These are phyloP conservation scores for Xylogone sp. DNA, from an alignment of 2,329 filamentous ascomycete genomes.

Conservation along the genomic window DNA sequence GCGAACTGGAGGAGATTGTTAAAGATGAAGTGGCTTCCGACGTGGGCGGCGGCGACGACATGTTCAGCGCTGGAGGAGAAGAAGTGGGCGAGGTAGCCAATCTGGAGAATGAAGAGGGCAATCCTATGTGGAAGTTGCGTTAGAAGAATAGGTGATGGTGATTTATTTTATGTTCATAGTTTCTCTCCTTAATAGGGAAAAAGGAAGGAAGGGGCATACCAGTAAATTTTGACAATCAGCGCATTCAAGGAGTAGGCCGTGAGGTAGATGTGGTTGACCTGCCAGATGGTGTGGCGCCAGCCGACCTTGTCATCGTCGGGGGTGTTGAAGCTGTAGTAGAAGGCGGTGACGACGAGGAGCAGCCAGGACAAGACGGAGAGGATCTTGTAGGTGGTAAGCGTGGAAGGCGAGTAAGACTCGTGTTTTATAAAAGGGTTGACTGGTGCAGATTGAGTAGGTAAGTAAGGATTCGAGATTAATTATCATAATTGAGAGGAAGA, in stretches of 20 bases:
- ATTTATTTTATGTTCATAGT: too few relatives aligned
- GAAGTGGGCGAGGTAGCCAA: conserved; percentile 71
- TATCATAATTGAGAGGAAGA: too few relatives aligned
- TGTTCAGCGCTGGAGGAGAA: conserved; percentile 63
- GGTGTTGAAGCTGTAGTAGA: conserved; percentile 68
- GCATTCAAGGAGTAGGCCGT: conserved; percentile 76
- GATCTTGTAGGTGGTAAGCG: conserved; percentile 71
- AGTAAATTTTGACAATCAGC: conserved; percentile 67
- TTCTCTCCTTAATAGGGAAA: too few relatives aligned
- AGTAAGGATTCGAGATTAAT: too few relatives aligned
- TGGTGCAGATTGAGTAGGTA: too few relatives aligned
- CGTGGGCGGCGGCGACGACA: conserved; percentile 67
- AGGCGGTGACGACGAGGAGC: conserved; percentile 64
- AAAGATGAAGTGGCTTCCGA: conserved; percentile 79
- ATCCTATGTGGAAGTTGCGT: conserved; percentile 45
- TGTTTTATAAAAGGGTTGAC: conserved; percentile 75
- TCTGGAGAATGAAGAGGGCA: conserved; percentile 69
- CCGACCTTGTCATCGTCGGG: conserved; percentile 57
- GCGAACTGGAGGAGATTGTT: conserved; percentile 81
- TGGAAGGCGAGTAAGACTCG: conserved; percentile 57
- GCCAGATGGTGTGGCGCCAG: conserved; percentile 64
- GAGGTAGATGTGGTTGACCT: conserved; percentile 60
- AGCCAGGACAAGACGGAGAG: conserved; percentile 72
- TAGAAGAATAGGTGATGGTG: too few relatives aligned
- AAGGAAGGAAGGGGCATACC: conserved; percentile 51